phyloP scores from a whole-genome alignment of 2,329 filamentous ascomycete genomes.

The Dactylonectria macrodidyma region DNA sequence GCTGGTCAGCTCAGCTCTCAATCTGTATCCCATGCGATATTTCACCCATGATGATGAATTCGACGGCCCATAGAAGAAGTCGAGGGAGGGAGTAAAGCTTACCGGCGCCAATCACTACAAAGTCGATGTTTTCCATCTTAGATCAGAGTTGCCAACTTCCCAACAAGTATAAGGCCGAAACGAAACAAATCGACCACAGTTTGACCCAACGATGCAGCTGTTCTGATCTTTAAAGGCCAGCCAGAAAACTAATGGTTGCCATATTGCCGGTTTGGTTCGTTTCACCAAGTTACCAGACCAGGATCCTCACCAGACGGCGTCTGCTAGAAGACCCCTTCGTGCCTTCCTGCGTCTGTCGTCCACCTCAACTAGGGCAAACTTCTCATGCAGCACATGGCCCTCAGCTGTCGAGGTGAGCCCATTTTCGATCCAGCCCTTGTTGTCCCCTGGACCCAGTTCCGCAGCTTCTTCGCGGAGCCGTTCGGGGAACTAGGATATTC shows the following conservation, averaged over 20 bases:
- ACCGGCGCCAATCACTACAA: constrained; percentile 69
- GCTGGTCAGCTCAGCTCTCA: constrained; percentile 6
- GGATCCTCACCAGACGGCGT: constrained; percentile 10
- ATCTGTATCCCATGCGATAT: background rate
- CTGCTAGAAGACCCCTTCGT: constrained; percentile 11
- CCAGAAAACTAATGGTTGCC: background rate
- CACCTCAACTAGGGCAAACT: background rate
- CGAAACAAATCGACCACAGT: background rate
- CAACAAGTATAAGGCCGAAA: background rate
- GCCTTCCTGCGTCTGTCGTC: background rate
- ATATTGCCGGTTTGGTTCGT: constrained; percentile 6
- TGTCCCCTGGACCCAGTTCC: background rate
- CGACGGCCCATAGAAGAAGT: background rate
- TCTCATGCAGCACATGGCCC: constrained; percentile 1
- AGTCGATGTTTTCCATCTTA: constrained; percentile 61
- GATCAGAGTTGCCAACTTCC: background rate
- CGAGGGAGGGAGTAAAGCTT: constrained; percentile 43
- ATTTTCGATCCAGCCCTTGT: background rate
- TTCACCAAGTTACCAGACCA: constrained; percentile 17
- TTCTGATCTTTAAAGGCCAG: constrained; percentile 26
- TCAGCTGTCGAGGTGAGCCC: background rate
- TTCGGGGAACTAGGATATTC: constrained; percentile 20
- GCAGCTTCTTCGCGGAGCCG: background rate
- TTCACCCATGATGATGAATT: background rate
- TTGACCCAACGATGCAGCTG: constrained; percentile 13